Evolutionary conservation across 192 early-diverging fungal species (phyloP), one percentile per base, ranked within the genome.

Genomic region (Mortierella hygrophila): DNA sequence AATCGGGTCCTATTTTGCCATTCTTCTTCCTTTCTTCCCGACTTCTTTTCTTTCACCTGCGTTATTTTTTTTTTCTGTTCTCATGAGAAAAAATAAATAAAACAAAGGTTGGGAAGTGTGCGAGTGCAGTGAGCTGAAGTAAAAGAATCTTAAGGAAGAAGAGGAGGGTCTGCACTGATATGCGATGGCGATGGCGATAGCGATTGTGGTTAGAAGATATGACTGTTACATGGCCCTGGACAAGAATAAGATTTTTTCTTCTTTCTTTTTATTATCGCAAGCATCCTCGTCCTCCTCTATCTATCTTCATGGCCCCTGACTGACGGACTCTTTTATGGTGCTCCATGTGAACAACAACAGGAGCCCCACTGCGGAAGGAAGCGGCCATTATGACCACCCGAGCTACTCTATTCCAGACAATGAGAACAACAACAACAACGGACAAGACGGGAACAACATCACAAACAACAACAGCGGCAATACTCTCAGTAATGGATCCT

Each of bases 401-500:
- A 21, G 47, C 74, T 86, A 77, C 55, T 69, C 78, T 54, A 57
- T 76, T 32, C 71, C 78, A 35, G 80, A 63, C 29, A 37, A 49
- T 72, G 68, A 10, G 35, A 44, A 38, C 16, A 75, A 44, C 26
- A 57, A 57, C 55, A 75, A 44, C 40, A 57, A 57, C 55, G 44
- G 52, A 54, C 38, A 60, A 38, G 68, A 76, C 37, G 69, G 75
- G 42, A 72, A 57, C 49, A 38, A 74, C n/a, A 37, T 41, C 6
- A 70, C 29, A 49, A 73, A 79, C 69, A 49, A 32, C 70, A 60
- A 63, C 63, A 74, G 72, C 46, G 69, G 80, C 70, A 78, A 57
- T 37, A 40, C 52, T 26, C 60, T 46, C 74, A 76, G 74, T 68
- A 83, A 83, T 46, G 82, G 77, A 79, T 82, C 74, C 4, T 78